Base-by-base conservation (phyloP, 1,284 basidiomycete species). In the Mycena sp. region DNA sequence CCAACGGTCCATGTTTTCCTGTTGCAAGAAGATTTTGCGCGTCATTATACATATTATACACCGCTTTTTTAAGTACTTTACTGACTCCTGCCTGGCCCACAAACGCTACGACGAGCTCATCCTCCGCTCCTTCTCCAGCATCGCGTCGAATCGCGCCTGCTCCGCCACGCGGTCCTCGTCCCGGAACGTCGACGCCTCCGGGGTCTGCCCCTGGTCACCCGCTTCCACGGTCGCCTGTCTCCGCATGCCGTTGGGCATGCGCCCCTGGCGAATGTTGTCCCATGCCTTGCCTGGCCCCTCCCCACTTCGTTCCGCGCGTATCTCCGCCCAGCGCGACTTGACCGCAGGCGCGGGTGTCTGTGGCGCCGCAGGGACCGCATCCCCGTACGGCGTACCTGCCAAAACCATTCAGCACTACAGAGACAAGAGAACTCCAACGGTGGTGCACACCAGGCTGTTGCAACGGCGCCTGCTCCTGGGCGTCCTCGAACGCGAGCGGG, bases 291-390 rank as follows among this genome's bases (percentile, higher is more conserved):
- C 19, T 10, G 48, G 48, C 25, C 50, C 61, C 7, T 57, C 55
- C n/a, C 10, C 32, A 45, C 40, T 43, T 43, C 65, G 61, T 17
- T 26, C 44, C 6, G 61, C 57, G 40, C 65, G 65, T 41, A 67
- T 60, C 49, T 67, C 65, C 3, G 63, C 65, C 65, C 65, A 67
- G 4, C 65, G 61, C 32, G 65, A 67, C 49, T 58, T 61, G 3
- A 10, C 37, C 32, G 32, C 32, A 7, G 32, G 32, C 32, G 14
- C 32, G 14, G 32, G 32, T 14, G 32, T 14, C 9, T 35, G 7
- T 14, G 32, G 32, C 9, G 14, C 32, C 32, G 32, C 14, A 14
- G 9, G 32, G 9, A 14, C 9, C 32, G 32, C 9, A 14, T 9
- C 32, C 7, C 32, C 32, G 32, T 35, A 7, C 9, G 32, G 14